Conservation (phyloP, 768 basidiomycete genomes). For the Pleurotus djamor region DNA sequence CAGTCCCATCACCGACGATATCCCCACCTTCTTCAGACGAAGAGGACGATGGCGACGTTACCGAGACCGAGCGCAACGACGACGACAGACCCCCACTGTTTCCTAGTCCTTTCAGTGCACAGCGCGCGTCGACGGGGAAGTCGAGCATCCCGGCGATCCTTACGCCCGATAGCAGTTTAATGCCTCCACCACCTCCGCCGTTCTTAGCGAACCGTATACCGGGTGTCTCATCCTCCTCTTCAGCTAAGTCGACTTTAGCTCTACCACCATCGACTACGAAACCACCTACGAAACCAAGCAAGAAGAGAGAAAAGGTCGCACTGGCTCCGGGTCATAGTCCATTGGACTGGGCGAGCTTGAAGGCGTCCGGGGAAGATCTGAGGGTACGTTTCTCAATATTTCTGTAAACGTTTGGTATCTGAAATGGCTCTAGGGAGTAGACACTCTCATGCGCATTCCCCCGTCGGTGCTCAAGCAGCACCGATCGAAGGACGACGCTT, state of each 20-base stretch:
- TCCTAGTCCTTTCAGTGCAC: slow-evolving; percentile 69
- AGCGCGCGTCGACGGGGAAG: slow-evolving; percentile 39
- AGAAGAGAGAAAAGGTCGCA: slow-evolving; percentile 76
- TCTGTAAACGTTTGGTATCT: neutral
- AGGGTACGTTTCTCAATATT: slow-evolving; percentile 46
- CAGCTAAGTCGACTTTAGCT: slow-evolving; percentile 38
- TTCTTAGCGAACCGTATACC: slow-evolving; percentile 36
- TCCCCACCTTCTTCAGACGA: slow-evolving; percentile 43
- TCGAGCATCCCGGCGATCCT: slow-evolving; percentile 31
- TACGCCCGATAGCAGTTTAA: slow-evolving; percentile 43
- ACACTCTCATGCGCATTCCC: slow-evolving; percentile 65
- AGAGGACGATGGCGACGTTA: slow-evolving; percentile 35
- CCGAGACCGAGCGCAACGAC: slow-evolving; percentile 30
- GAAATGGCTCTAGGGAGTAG: slow-evolving; percentile 55
- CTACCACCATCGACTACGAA: slow-evolving; percentile 65
- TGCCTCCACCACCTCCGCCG: slow-evolving; percentile 53
- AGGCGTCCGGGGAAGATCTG: slow-evolving; percentile 77
- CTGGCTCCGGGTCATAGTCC: slow-evolving; percentile 90
- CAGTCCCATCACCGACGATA: slow-evolving; percentile 27
- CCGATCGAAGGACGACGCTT: slow-evolving; percentile 84
- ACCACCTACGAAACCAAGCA: slow-evolving; percentile 48
- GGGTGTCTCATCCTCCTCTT: slow-evolving; percentile 27
- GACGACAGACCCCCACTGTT: slow-evolving; percentile 73
- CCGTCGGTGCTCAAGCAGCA: slow-evolving; percentile 79
- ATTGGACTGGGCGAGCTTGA: slow-evolving; percentile 91